phyloP scores from a whole-genome alignment of 495 filamentous ascomycete species.

The Sordaria brevicollis region DNA sequence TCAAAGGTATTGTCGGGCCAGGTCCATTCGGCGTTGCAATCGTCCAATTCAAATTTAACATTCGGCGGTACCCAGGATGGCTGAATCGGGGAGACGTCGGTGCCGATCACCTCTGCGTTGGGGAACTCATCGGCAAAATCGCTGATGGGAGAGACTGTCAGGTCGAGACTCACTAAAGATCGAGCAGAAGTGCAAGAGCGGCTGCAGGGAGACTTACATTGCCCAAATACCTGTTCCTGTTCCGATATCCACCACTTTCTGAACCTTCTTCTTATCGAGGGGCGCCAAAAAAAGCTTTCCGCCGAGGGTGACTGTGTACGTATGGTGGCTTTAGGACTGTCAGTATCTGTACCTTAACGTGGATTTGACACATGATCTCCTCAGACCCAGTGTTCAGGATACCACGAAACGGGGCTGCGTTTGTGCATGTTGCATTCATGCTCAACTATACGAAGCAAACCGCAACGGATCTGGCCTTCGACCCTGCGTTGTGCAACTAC shows the following conservation, averaged over 20 bases:
- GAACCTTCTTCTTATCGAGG: constrained; percentile 20
- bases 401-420: background rate
- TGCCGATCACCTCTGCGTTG: constrained; percentile 36
- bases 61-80: constrained; percentile 32
- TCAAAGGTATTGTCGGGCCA: constrained; percentile 41
- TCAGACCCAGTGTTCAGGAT: background rate
- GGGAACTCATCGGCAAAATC: constrained; percentile 43
- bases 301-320: constrained; percentile 27
- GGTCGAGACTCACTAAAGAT: background rate
- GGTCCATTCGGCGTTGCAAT: constrained; percentile 36
- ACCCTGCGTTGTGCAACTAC: background rate
- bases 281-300: constrained; percentile 48
- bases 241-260: constrained; percentile 53
- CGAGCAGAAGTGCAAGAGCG: background rate
- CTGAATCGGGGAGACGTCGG: constrained; percentile 38
- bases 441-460: background rate
- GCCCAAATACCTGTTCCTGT: constrained; percentile 44
- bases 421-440: background rate
- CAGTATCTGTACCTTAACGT: background rate
- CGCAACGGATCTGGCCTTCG: background rate
- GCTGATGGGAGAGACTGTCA: constrained; percentile 5
- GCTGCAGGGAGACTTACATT: constrained; percentile 6
- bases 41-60: constrained; percentile 38
- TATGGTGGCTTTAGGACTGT: constrained; percentile 13
- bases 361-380: background rate